Conservation (phyloP, 441 rosid species). For the Populus hybrid region DNA sequence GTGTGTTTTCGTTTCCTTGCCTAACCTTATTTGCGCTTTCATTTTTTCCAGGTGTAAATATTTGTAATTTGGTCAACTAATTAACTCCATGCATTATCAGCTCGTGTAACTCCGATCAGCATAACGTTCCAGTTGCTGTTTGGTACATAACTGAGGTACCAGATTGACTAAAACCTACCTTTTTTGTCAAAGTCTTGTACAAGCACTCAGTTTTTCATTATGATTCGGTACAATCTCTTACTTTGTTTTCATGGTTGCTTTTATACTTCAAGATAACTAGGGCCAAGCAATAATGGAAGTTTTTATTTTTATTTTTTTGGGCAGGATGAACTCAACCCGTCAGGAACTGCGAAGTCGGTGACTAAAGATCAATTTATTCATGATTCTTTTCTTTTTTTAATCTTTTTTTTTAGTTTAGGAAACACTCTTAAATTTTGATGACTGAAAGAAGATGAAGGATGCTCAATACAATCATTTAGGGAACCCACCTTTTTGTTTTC, state of each 20-base stretch:
- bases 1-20: constrained; percentile 26
- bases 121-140: constrained; percentile 22
- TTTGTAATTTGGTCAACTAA: constrained; percentile 34
- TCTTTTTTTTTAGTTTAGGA: constrained; percentile 30
- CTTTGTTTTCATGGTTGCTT: constrained; percentile 5
- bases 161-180: constrained; percentile 22
- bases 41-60: constrained; percentile 52
- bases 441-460: constrained; percentile 27
- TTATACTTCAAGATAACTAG: constrained; percentile 8
- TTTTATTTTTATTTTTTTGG: constrained; percentile 14
- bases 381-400: constrained; percentile 35
- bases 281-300: constrained; percentile 13
- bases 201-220: constrained; percentile 11
- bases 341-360: constrained; percentile 47
- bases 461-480: constrained; percentile 38
- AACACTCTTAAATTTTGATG: constrained; percentile 19
- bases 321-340: constrained; percentile 37
- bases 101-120: constrained; percentile 21
- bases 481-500: constrained; percentile 24
- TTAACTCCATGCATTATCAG: constrained; percentile 32
- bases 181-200: constrained; percentile 15
- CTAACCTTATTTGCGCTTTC: constrained; percentile 21
- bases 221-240: constrained; percentile 34
- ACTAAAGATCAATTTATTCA: constrained; percentile 36
- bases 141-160: constrained; percentile 14